A percentile compares a stretch with the other conserved stretches of the same genome.
Evolutionary conservation across 2,329 filamentous ascomycete species (phyloP).

Genomic region (Fusarium sp.): DNA sequence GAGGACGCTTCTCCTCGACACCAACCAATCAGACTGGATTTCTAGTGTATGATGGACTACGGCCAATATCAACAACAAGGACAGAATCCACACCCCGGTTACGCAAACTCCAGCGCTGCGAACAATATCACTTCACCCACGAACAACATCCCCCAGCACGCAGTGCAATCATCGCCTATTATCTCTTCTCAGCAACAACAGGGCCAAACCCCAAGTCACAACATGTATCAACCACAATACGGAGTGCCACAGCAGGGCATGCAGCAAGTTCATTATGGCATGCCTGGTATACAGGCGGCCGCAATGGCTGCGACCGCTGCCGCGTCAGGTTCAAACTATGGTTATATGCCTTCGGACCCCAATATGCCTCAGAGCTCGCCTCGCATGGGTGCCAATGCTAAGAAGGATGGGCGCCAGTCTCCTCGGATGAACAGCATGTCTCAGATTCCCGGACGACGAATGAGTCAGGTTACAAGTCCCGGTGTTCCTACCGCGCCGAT

Average conservation of each 20-base stretch:
- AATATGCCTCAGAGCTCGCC: conserved; percentile 78
- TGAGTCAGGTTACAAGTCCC: conserved; percentile 83
- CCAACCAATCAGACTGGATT: conserved; percentile 37
- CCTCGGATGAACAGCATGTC: conserved; percentile 75
- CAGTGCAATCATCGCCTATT: conserved; percentile 81
- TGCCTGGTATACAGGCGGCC: conserved; percentile 86
- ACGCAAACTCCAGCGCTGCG: conserved; percentile 66
- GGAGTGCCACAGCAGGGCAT: conserved; percentile 78
- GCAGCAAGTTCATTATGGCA: conserved; percentile 74
- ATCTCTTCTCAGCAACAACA: conserved; percentile 78
- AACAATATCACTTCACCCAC: conserved; percentile 79
- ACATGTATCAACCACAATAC: conserved; percentile 84
- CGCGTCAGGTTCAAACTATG: conserved; percentile 82
- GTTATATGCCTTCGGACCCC: conserved; percentile 77
- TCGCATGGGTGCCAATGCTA: conserved; percentile 78
- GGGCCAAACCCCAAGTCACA: conserved; percentile 72
- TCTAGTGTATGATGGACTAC: conserved; percentile 75
- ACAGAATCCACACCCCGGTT: conserved; percentile 73
- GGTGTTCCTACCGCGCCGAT: conserved; percentile 78
- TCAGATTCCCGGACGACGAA: conserved; percentile 71
- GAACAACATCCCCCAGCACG: conserved; percentile 74
- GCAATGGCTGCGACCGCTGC: conserved; percentile 93
- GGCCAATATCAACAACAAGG: conserved; percentile 71
- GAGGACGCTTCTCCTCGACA: conserved; percentile 45
- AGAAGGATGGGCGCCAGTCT: conserved; percentile 78